Percentiles rank a stretch among this genome's conserved stretches.
These are phyloP conservation scores for Diaporthe destruens DNA, from an alignment of 2,329 filamentous ascomycete species.

Conservation along the genomic window DNA sequence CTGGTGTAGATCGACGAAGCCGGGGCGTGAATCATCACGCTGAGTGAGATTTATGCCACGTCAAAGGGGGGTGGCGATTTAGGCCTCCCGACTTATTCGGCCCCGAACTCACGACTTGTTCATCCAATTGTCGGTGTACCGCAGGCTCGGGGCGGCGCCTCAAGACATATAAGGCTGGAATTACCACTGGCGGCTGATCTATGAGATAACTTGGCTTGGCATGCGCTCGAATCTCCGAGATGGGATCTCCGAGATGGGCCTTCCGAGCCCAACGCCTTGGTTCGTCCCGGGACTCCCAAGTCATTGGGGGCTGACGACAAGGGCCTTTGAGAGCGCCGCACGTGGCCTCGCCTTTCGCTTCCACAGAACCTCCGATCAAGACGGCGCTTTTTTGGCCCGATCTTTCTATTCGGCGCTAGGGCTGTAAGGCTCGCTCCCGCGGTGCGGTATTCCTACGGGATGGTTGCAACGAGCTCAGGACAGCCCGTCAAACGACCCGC, in stretches of 20 bases:
- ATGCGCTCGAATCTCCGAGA: slow-evolving; percentile 22
- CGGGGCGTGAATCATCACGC: not conserved
- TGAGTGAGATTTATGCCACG: not conserved
- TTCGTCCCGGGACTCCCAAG: slow-evolving; percentile 7
- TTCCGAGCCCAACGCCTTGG: slow-evolving; percentile 10
- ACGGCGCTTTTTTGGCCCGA: slow-evolving; percentile 9
- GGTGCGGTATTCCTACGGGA: not conserved
- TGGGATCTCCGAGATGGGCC: slow-evolving; percentile 7
- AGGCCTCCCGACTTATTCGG: not conserved
- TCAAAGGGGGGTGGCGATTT: too few relatives aligned
- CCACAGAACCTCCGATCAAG: not conserved
- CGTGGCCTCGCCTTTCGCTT: slow-evolving; percentile 21
- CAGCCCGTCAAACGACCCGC: not conserved
- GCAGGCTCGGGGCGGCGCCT: not conserved
- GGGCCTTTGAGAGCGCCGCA: slow-evolving; percentile 5
- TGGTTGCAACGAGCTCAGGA: not conserved
- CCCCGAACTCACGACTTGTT: not conserved
- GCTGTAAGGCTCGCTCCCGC: slow-evolving; percentile 3
- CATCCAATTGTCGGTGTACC: slow-evolving; percentile 9
- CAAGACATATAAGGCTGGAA: not conserved
- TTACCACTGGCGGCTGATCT: not conserved
- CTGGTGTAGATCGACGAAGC: too few relatives aligned
- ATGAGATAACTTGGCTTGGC: slow-evolving; percentile 13
- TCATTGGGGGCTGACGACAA: slow-evolving; percentile 2
- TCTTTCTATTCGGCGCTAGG: slow-evolving; percentile 2